phyloP scores from a whole-genome alignment of 306 rosid species.

The Cucumis cinereus region DNA sequence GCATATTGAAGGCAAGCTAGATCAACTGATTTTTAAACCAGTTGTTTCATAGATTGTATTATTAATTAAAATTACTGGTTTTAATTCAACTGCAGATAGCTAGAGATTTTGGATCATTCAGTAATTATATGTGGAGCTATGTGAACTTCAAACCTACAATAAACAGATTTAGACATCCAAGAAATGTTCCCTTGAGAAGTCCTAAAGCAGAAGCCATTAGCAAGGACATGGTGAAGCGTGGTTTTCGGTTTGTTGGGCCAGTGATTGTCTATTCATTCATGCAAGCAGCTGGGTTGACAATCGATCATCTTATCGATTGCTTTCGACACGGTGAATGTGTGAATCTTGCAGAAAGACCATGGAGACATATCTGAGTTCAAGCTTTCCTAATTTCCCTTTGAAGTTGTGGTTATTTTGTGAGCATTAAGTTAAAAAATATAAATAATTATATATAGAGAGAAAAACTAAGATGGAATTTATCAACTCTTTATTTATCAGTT shows the following conservation, averaged over 20 bases:
- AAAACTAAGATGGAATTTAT: neutral
- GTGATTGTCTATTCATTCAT: slow-evolving; percentile 87
- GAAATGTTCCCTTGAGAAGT: slow-evolving; percentile 69
- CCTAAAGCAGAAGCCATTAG: slow-evolving; percentile 92
- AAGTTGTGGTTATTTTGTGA: neutral
- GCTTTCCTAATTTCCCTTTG: neutral
- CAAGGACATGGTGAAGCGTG: slow-evolving; percentile 73
- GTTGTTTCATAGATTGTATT: neutral
- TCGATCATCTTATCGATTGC: slow-evolving; percentile 88
- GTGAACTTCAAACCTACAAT: slow-evolving; percentile 74
- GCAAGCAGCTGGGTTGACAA: slow-evolving; percentile 94
- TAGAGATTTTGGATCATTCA: slow-evolving; percentile 73
- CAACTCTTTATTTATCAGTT: neutral
- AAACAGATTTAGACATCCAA: slow-evolving; percentile 63
- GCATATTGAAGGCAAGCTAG: slow-evolving; percentile 70
- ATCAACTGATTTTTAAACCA: neutral
- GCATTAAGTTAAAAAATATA: slow-evolving; percentile 2
- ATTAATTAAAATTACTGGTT: neutral
- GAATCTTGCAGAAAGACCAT: slow-evolving; percentile 91
- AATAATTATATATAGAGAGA: neutral
- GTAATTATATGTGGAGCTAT: slow-evolving; percentile 83
- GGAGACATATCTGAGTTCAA: slow-evolving; percentile 72
- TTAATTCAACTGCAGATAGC: slow-evolving; percentile 32
- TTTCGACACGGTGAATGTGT: slow-evolving; percentile 72
- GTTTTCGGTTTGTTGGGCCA: slow-evolving; percentile 78